A percentile compares a stretch with the other conserved stretches of the same genome.
phyloP scores from a whole-genome alignment of 805 yeast species.

The Pichia rugopelliculosa region DNA sequence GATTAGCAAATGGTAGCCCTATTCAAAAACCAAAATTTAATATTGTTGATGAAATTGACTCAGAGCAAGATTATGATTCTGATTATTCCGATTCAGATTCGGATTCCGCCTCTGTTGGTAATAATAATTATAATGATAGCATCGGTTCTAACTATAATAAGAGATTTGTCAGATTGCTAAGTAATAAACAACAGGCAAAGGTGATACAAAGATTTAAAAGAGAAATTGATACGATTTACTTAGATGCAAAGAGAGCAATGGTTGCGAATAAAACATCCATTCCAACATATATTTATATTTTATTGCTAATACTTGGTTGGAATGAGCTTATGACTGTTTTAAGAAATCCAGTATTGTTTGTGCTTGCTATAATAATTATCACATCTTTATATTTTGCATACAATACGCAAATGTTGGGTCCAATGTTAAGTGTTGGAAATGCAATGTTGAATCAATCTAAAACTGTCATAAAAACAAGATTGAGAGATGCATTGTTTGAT shows the following conservation, averaged over 20 bases:
- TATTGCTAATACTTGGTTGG: conserved; percentile 83
- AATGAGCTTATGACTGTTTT: conserved; percentile 86
- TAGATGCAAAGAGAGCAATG: conserved; percentile 85
- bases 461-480: conserved; percentile 48
- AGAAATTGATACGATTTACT: conserved; percentile 68
- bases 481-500: conserved; percentile 52
- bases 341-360: conserved; percentile 77
- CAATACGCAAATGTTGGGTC: conserved; percentile 66
- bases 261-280: conserved; percentile 70
- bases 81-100: conserved; percentile 20
- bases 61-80: conserved; percentile 27
- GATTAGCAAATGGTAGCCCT: conserved; percentile 42
- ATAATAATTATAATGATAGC: conserved; percentile 33
- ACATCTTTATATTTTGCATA: conserved; percentile 64
- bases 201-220: conserved; percentile 57
- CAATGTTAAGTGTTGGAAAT: conserved; percentile 54
- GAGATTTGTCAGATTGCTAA: conserved; percentile 50
- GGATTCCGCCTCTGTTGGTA: conserved; percentile 25
- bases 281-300: conserved; percentile 72
- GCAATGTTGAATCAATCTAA: conserved; percentile 52
- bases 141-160: conserved; percentile 27
- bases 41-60: conserved; percentile 31
- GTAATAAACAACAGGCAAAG: conserved; percentile 48
- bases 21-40: conserved; percentile 31
- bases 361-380: conserved; percentile 47